Evolutionary conservation across 495 filamentous ascomycete genomes (phyloP), one percentile per base, ranked within the genome.

Genomic region (Trichocladium antarcticum): DNA sequence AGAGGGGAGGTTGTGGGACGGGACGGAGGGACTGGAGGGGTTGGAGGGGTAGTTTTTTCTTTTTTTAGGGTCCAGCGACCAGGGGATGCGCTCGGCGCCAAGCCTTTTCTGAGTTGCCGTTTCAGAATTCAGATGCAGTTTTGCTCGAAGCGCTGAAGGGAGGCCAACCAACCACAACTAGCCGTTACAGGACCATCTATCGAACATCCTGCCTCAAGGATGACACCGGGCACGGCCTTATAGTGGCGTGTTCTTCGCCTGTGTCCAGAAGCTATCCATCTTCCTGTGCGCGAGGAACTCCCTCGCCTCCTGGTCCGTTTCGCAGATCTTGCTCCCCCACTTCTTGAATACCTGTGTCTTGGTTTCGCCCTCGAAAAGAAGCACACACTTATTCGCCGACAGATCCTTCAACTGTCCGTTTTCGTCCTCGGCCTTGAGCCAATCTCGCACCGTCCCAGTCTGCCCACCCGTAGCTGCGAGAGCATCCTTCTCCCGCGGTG

Each of bases 251-350:
- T 56, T 63, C 78, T 94, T 97, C 3, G 89, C 92, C 61, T 89
- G 69, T n/a, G 82, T 83, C 92, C 92, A 99, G 58, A 97, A 89
- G 57, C 81, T 93, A 63, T 97, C 92, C 79, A 96, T 83, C 70
- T 94, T 96, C 6, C 77, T 75, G 54, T 84, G 77, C 3, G 78
- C 68, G 54, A 99, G 63, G 29, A 81, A 75, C 52, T 95, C 86
- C 67, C 84, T 84, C 7, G 92, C 92, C 57, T 88, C 80, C 20
- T 77, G 78, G 64, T 99, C 92, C 8, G 82, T 89, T 65, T 95
- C 93, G 62, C 86, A 93, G 6, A 87, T 75, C 64, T 84, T 84
- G 36, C 76, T 83, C 7, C 82, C 82, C 84, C 89, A 97, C 53
- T 83, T 88, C 52, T 81, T 80, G 62, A 97, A 99, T 0, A 74